phyloP scores from a whole-genome alignment of 345 rosid genomes.

The Cochlearia excelsa region DNA sequence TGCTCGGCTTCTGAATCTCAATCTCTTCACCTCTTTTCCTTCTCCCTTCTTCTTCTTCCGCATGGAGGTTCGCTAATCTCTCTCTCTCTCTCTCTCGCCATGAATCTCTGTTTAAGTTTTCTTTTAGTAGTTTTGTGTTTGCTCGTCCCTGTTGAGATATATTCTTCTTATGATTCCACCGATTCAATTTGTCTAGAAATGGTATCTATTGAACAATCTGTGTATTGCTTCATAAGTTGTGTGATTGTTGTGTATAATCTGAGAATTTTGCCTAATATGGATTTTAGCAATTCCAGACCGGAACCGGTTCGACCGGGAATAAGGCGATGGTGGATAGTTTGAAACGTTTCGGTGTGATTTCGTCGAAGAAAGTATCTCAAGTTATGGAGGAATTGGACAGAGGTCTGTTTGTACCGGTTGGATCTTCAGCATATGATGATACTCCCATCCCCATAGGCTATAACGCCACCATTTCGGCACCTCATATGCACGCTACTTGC shows the following conservation, averaged over 20 bases:
- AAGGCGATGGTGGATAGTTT: constrained; percentile 70
- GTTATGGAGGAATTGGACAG: constrained; percentile 87
- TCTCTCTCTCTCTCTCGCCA: constrained; percentile 8
- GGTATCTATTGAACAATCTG: too few species aligned
- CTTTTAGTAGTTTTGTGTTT: constrained; percentile 18
- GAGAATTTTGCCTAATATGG: too few species aligned
- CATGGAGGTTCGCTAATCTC: constrained; percentile 61
- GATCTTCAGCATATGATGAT: constrained; percentile 69
- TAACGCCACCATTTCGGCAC: constrained; percentile 97
- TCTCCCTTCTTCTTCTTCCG: constrained; percentile 34
- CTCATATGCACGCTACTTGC: constrained; percentile 98
- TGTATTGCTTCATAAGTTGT: background rate
- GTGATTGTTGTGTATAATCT: constrained; percentile 11
- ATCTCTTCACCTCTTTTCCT: background rate
- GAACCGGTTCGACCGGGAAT: constrained; percentile 47
- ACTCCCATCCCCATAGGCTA: constrained; percentile 86
- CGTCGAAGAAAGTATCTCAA: constrained; percentile 63
- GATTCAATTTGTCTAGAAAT: constrained; percentile 9
- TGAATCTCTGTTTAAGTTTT: constrained; percentile 1
- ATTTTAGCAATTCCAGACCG: constrained; percentile 46
- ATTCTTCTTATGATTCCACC: constrained; percentile 1
- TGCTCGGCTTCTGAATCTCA: constrained; percentile 27
- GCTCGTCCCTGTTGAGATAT: background rate
- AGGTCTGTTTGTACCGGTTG: constrained; percentile 74
- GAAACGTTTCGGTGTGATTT: constrained; percentile 59